These are phyloP conservation scores for Pisolithus tinctorius DNA, from an alignment of 768 basidiomycete genomes.

Conservation along the genomic window DNA sequence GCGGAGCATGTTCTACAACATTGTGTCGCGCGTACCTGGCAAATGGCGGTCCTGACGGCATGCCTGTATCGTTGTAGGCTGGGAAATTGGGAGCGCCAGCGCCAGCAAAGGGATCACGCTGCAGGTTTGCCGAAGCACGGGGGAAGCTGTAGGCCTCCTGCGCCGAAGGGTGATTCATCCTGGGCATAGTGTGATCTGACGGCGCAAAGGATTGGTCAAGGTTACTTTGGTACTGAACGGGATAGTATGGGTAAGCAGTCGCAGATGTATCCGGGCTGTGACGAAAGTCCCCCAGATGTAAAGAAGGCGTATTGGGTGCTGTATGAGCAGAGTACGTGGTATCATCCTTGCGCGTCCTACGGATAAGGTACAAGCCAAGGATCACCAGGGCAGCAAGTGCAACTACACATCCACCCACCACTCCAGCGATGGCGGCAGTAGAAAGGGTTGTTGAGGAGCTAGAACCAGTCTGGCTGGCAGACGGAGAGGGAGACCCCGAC, in stretches of 20 bases:
- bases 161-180: too few relatives aligned
- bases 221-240: too few relatives aligned
- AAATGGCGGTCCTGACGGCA: conserved; percentile 25
- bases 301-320: conserved; percentile 18
- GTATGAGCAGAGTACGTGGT: conserved; percentile 24
- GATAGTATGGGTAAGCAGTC: too few relatives aligned
- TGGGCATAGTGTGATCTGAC: too few relatives aligned
- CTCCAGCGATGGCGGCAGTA: conserved; percentile 41
- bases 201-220: too few relatives aligned
- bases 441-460: conserved; percentile 27
- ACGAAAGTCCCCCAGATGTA: conserved; percentile 32
- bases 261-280: too few relatives aligned
- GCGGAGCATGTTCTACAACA: conserved; percentile 15
- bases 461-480: conserved; percentile 1
- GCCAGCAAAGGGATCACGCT: too few relatives aligned
- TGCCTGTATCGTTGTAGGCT: conserved; percentile 12
- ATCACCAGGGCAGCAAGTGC: conserved; percentile 48
- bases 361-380: conserved; percentile 46
- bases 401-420: conserved; percentile 44
- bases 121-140: conserved; percentile 4
- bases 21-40: conserved; percentile 44
- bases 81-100: too few relatives aligned
- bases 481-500: conserved; percentile 9
- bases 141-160: too few relatives aligned
- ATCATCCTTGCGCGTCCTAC: background rate